These are phyloP conservation scores for Physcomitrellopsis africana DNA, from an alignment of 225 moss, liverwort and hornwort species.

Conservation along the genomic window DNA sequence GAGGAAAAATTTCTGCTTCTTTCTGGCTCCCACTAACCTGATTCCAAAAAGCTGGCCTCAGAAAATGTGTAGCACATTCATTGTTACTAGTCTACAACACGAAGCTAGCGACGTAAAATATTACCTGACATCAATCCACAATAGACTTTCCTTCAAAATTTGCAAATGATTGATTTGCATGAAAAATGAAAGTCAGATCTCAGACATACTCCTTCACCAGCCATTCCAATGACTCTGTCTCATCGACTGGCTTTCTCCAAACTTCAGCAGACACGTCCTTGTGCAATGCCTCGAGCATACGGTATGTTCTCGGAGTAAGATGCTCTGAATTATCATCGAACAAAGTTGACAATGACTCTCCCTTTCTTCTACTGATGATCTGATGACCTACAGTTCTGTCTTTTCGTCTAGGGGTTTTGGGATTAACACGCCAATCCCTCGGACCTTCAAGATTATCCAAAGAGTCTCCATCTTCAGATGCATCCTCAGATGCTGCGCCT, in stretches of 20 bases:
- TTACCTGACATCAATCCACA: neutral
- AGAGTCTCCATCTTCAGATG: neutral
- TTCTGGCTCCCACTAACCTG: conserved; percentile 61
- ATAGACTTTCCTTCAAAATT: neutral
- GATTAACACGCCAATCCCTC: conserved; percentile 45
- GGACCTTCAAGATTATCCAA: conserved; percentile 3
- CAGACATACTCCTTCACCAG: conserved; percentile 74
- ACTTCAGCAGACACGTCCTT: conserved; percentile 51
- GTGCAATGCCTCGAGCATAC: conserved; percentile 38
- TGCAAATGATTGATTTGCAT: neutral
- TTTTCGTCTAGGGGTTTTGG: conserved; percentile 41
- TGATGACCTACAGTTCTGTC: conserved; percentile 38
- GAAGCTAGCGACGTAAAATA: neutral
- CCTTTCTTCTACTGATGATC: conserved; percentile 65
- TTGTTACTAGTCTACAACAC: conserved; percentile 2
- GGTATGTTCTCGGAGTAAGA: conserved; percentile 19
- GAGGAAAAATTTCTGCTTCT: conserved; percentile 68
- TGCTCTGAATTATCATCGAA: conserved; percentile 28
- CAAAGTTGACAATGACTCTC: conserved; percentile 57
- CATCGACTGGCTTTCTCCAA: conserved; percentile 54
- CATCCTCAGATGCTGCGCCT: conserved; percentile 2
- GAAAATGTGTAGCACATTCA: conserved; percentile 7
- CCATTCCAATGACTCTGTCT: conserved; percentile 84
- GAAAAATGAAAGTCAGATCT: conserved; percentile 14
- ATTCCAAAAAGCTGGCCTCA: conserved; percentile 20